phyloP scores from a whole-genome alignment of 2,329 filamentous ascomycete species.

The Cytospora piceae region DNA sequence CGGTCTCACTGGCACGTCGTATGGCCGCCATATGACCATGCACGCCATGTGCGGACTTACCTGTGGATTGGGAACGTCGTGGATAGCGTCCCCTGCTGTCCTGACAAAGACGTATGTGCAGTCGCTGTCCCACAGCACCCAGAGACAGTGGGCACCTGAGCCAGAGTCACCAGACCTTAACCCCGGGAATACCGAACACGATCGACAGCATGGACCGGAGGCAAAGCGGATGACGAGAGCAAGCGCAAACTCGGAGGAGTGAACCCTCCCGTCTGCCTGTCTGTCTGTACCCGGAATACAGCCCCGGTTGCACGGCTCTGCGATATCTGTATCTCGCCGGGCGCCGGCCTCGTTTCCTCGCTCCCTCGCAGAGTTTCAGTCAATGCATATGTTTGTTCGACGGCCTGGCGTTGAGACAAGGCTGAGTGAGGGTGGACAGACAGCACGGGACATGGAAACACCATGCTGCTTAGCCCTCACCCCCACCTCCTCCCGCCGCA shows the following conservation, averaged over 20 bases:
- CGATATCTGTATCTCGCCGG: slow-evolving; percentile 1
- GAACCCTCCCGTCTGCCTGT: background rate
- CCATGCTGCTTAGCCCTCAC: background rate
- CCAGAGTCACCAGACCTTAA: background rate
- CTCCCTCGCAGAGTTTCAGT: slow-evolving; percentile 5
- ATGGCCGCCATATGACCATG: slow-evolving; percentile 1
- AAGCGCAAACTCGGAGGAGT: background rate
- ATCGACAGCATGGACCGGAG: background rate
- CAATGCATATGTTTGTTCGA: background rate
- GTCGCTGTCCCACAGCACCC: background rate
- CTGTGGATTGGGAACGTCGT: slow-evolving; percentile 2
- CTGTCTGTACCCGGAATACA: background rate
- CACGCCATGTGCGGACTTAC: slow-evolving; percentile 4
- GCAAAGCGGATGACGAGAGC: background rate
- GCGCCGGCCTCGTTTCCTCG: background rate
- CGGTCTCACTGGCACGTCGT: background rate
- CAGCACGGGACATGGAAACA: background rate
- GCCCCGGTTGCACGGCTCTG: background rate
- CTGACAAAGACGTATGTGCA: background rate
- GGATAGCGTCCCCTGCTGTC: background rate
- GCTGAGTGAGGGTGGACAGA: background rate
- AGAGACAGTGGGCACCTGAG: background rate
- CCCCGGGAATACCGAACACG: background rate
- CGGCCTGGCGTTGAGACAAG: slow-evolving; percentile 1
- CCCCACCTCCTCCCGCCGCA: background rate